Evolutionary conservation across 1,284 basidiomycete genomes (phyloP), one percentile per base, ranked within the genome.

Genomic region (Apiotrichum sp.): DNA sequence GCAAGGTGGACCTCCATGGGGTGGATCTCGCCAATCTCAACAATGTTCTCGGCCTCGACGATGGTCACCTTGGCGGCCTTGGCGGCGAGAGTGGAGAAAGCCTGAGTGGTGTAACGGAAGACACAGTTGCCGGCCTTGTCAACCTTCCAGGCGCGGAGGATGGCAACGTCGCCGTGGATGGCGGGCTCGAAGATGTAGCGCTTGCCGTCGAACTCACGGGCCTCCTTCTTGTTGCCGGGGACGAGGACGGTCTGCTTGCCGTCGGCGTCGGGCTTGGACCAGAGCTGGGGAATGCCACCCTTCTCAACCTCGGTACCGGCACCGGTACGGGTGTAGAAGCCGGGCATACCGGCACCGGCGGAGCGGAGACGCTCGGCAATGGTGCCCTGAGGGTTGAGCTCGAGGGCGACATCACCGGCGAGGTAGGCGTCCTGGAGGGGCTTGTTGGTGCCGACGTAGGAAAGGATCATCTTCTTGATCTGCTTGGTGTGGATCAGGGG

Each of bases 321-420:
- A 45, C 93, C 95, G 3, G 93, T 96, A 4, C 93, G 89, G 4
- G 93, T 98, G 78, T 83, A 98, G 80, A 98, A 93, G 9, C 90
- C 93, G 6, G 95, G 95, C 65, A 96, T 93, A 55, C 95, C 95
- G 29, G 91, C 89, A 3, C 89, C 93, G 57, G 91, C 91, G 4
- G 93, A 88, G 36, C 93, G 85, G 59, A 96, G 81, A 60, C 93
- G 86, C 72, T 96, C 95, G 16, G 88, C 87, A 34, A 98, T 84
- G 10, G 91, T 93, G n/a, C 79, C 92, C 77, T 96, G 92, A 2
- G 92, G 92, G 46, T 87, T 88, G 36, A 96, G 84, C 71, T 96
- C 92, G 42, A 96, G 77, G 0, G 86, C 83, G 60, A 95, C 86
- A 59, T 88, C 78, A 52, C 92, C 92, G 22, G 82, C 79, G 47